Base-by-base conservation (phyloP, 192 early-diverging fungal genomes). In the Mortierella hygrophila region DNA sequence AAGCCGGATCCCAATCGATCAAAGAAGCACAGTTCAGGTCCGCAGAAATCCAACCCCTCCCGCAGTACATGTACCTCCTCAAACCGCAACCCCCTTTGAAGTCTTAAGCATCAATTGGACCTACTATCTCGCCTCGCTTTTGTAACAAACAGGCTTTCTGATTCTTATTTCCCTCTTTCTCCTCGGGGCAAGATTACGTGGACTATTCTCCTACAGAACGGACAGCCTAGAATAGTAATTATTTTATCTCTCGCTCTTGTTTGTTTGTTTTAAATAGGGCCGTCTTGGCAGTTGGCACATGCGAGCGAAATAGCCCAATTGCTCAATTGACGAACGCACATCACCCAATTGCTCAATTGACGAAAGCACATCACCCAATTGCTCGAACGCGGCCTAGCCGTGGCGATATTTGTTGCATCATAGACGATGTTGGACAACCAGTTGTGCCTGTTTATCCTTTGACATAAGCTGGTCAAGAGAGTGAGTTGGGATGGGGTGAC, bases 111-210 rank as follows among this genome's bases (percentile, higher is more conserved):
- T 63, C 57, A 63, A 65, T 65, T 65, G 60, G 29, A 26, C 55
- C 60, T 65, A 29, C 55, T n/a, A 23, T 29, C 55, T 29, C 26
- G 29, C 49, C 49, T 65, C 60, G 3, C 9, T 46, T 4, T 65
- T 32, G 60, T 29, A 65, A 35, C 11, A 65, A 65, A 65, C 60
- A 65, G 60, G 60, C n/a, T 65, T 65, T 65, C 26, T 26, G n/a
- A 13, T 35, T 65, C 32, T 32, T 65, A 29, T 65, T 15, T 65
- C 11, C 29, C 4, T 26, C 52, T n/a, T 60, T 2, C 8, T 57
- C 55, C 55, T 60, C 55, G n/a, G 55, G n/a, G 29, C 6, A 65
- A 32, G 60, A 65, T 65, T 65, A 65, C 60, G 60, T 65, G 60
- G 60, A 26, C n/a, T 3, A 15, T 0, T 35, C 35, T 35, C 35